Evolutionary conservation across 1,139 yeast species (phyloP).

Genomic region (Geotrichum carabidarum): DNA sequence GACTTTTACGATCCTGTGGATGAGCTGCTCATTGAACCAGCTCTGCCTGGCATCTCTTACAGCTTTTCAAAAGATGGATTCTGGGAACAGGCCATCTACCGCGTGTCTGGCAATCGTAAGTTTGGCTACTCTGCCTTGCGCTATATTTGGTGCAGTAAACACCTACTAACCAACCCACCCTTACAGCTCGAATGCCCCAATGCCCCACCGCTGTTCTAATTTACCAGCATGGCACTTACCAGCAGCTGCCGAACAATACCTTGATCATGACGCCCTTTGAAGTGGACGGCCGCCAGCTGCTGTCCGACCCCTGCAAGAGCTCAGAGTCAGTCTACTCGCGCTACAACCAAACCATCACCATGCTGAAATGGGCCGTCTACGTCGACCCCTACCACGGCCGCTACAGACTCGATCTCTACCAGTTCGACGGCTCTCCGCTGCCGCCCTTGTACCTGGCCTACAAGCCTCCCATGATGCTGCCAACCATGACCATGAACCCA

Average conservation of each 20-base stretch:
- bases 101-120: conserved; percentile 57
- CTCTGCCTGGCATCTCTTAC: conserved; percentile 86
- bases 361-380: conserved; percentile 51
- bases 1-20: conserved; percentile 95
- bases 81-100: conserved; percentile 84
- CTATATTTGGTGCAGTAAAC: neutral
- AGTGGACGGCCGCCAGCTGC: conserved; percentile 89
- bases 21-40: conserved; percentile 89
- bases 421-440: conserved; percentile 75
- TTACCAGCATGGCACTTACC: conserved; percentile 85
- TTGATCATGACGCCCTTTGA: conserved; percentile 64
- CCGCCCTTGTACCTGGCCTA: conserved; percentile 90
- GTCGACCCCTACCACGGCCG: conserved; percentile 81
- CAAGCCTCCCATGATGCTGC: conserved; percentile 93
- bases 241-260: conserved; percentile 58
- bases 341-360: conserved; percentile 62
- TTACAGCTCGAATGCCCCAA: conserved; percentile 54
- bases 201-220: conserved; percentile 81
- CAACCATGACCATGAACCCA: conserved; percentile 86
- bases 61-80: conserved; percentile 89
- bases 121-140: conserved; percentile 1
- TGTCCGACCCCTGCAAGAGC: conserved; percentile 70
- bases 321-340: conserved; percentile 57
- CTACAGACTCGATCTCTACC: conserved; percentile 65
- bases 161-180: neutral